These are phyloP conservation scores for Calocera viscosa DNA, from an alignment of 768 basidiomycete genomes.

Conservation along the genomic window DNA sequence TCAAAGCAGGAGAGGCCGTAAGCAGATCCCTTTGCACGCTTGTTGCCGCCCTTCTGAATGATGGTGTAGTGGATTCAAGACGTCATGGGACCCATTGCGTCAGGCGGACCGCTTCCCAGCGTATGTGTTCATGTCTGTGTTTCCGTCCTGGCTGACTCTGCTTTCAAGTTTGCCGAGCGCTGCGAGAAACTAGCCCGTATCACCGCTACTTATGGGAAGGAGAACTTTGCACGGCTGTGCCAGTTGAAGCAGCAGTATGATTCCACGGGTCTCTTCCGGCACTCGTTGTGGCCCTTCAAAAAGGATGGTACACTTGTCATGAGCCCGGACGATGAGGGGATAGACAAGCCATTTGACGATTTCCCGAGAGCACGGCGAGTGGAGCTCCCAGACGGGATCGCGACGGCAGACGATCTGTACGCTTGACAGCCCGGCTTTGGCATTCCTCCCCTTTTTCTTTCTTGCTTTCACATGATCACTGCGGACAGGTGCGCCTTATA, in stretches of 20 bases:
- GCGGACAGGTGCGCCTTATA: background rate
- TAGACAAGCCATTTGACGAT: background rate
- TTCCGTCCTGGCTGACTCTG: background rate
- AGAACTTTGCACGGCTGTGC: constrained; percentile 58
- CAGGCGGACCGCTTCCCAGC: constrained; percentile 74
- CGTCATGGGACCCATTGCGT: constrained; percentile 55
- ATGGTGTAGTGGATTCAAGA: constrained; percentile 58
- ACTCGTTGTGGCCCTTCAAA: constrained; percentile 71
- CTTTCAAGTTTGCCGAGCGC: constrained; percentile 24
- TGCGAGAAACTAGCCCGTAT: constrained; percentile 19
- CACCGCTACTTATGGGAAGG: constrained; percentile 43
- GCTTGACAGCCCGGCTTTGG: background rate
- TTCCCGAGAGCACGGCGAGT: constrained; percentile 45
- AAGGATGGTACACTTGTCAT: constrained; percentile 38
- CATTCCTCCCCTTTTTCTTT: background rate
- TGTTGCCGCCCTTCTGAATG: constrained; percentile 16
- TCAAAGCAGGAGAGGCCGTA: constrained; percentile 71
- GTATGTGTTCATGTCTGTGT: constrained; percentile 43
- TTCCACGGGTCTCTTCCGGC: constrained; percentile 59
- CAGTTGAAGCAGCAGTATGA: constrained; percentile 67
- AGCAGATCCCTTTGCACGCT: constrained; percentile 16
- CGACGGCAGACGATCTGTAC: constrained; percentile 32
- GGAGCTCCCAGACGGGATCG: constrained; percentile 35
- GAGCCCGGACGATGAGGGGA: constrained; percentile 26
- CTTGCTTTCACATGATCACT: background rate